A percentile compares a stretch with the other conserved stretches of the same genome.
Evolutionary conservation across 2,329 filamentous ascomycete genomes (phyloP).

Genomic region (Dothideomycetes sp.): DNA sequence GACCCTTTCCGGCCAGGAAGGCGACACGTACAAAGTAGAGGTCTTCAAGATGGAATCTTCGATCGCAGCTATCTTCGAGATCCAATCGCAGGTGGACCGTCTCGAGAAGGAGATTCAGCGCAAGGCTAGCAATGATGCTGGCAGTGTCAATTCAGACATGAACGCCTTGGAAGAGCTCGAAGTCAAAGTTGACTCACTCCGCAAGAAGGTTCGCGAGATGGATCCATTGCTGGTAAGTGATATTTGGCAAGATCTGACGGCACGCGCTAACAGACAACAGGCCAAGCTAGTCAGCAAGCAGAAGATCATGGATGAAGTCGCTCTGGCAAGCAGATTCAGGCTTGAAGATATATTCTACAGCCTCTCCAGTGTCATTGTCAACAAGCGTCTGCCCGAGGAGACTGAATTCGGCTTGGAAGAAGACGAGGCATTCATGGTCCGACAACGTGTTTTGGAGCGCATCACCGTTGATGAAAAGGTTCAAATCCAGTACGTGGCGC

Average conservation of each 20-base stretch:
- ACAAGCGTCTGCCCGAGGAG: neutral
- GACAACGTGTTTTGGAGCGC: slow-evolving; percentile 5
- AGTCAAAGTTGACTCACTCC: neutral
- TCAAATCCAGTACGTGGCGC: neutral
- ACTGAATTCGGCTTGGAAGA: neutral
- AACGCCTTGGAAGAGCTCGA: neutral
- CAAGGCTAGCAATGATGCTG: neutral
- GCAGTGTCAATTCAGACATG: neutral
- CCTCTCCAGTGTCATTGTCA: neutral
- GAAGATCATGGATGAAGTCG: neutral
- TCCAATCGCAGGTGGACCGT: neutral
- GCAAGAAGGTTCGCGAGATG: neutral
- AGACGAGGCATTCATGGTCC: neutral
- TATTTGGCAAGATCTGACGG: neutral
- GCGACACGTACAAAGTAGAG: neutral
- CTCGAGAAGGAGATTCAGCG: neutral
- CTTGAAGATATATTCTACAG: slow-evolving; percentile 2
- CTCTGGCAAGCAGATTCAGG: neutral
- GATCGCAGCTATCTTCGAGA: neutral
- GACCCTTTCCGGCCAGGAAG: neutral
- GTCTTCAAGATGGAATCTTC: neutral
- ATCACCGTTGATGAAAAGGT: neutral
- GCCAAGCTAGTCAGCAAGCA: neutral
- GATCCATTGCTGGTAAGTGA: neutral
- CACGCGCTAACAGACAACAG: neutral